phyloP scores from a whole-genome alignment of 148 eudicot species.

The Polygonum maritimum region DNA sequence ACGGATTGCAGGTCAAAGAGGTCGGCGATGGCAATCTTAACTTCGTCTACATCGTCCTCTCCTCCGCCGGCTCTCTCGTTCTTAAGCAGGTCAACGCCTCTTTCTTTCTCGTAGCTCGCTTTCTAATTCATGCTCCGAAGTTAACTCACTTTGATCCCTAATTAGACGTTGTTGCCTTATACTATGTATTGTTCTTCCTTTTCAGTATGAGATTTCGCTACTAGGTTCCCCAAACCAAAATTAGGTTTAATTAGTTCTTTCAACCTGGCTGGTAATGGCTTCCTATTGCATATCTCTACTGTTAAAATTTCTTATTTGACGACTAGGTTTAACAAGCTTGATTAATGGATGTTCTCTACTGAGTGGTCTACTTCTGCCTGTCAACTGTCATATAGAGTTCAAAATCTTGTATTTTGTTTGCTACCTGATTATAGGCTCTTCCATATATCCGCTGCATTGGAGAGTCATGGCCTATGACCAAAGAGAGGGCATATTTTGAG shows the following conservation, averaged over 20 bases:
- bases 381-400: not conserved
- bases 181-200: not conserved
- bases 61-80: conserved; percentile 50
- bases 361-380: not conserved
- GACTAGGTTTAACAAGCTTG: not conserved
- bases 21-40: conserved; percentile 98
- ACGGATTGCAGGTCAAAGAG: conserved; percentile 56
- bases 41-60: conserved; percentile 62
- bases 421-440: conserved; percentile 51
- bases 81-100: conserved; percentile 61
- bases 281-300: not conserved
- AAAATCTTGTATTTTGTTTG: not conserved
- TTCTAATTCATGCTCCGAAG: not conserved
- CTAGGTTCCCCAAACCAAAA: not conserved
- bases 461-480: conserved; percentile 95
- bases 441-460: conserved; percentile 94
- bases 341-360: not conserved
- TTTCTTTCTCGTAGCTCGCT: not conserved
- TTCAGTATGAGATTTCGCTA: not conserved
- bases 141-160: not conserved
- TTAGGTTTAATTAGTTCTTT: not conserved
- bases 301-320: not conserved
- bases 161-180: not conserved
- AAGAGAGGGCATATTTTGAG: conserved; percentile 91
- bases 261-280: not conserved